A percentile compares a stretch with the other conserved stretches of the same genome.
Evolutionary conservation across 2,329 filamentous ascomycete species (phyloP).

Genomic region (Lomentospora prolificans): DNA sequence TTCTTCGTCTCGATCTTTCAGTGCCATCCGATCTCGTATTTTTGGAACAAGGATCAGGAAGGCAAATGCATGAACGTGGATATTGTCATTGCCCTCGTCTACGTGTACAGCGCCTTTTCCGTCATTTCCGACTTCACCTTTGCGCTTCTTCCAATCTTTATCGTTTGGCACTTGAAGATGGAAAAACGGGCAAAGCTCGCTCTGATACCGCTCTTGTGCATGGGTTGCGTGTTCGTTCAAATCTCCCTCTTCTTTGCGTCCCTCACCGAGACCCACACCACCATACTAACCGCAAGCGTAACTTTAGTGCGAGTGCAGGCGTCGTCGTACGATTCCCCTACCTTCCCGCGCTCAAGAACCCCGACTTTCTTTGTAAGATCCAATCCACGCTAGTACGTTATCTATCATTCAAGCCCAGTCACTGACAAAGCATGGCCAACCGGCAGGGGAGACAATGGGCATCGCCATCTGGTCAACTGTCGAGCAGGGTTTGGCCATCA

Average conservation of each 20-base stretch:
- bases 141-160: constrained; percentile 40
- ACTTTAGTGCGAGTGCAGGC: constrained; percentile 30
- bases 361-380: constrained; percentile 31
- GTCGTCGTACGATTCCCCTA: constrained; percentile 31
- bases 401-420: too few relatives aligned
- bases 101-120: constrained; percentile 39
- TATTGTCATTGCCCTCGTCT: constrained; percentile 40
- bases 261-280: too few relatives aligned
- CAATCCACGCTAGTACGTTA: too few relatives aligned
- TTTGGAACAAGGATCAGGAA: constrained; percentile 25
- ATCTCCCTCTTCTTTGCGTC: neutral
- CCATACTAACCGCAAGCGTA: constrained; percentile 1
- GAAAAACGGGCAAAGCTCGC: constrained; percentile 38
- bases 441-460: constrained; percentile 26
- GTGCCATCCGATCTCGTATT: constrained; percentile 28
- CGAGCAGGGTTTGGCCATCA: constrained; percentile 37
- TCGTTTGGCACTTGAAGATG: constrained; percentile 48
- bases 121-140: constrained; percentile 41
- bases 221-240: constrained; percentile 40
- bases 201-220: constrained; percentile 40
- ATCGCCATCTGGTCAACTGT: constrained; percentile 39
- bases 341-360: constrained; percentile 24
- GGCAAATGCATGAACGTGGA: constrained; percentile 28
- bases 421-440: too few relatives aligned
- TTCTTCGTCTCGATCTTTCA: constrained; percentile 32